These are phyloP conservation scores for Piper betle DNA, from an alignment of 164 flowering plant genomes.

Conservation along the genomic window DNA sequence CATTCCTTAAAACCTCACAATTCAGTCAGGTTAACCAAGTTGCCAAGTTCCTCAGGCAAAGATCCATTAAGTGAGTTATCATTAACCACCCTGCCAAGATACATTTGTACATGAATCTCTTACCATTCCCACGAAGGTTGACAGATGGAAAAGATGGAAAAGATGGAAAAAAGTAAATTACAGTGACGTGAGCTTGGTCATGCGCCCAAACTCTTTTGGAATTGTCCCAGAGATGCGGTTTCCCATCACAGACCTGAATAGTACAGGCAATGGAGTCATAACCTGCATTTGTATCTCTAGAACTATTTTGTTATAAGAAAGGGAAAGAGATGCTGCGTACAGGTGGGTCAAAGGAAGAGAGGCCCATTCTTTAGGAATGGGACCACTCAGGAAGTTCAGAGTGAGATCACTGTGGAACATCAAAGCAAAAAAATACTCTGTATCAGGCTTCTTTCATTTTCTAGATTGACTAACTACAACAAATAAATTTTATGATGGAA, in stretches of 20 bases:
- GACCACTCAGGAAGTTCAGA: constrained; percentile 21
- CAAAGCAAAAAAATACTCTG: neutral
- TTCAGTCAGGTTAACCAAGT: constrained; percentile 12
- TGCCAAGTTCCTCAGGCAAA: constrained; percentile 21
- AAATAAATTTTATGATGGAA: too few species aligned
- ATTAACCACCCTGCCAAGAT: constrained; percentile 14
- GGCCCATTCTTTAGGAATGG: constrained; percentile 22
- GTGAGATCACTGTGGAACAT: constrained; percentile 45
- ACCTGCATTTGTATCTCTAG: neutral
- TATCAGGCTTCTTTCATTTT: neutral
- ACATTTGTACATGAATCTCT: neutral
- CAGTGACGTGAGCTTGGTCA: constrained; percentile 12
- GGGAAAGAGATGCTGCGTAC: constrained; percentile 30
- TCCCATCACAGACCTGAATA: constrained; percentile 48
- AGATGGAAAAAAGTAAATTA: constrained; percentile 4
- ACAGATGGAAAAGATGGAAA: neutral
- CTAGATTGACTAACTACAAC: neutral
- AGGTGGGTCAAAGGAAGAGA: constrained; percentile 31
- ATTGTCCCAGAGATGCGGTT: constrained; percentile 45
- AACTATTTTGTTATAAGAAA: too few species aligned
- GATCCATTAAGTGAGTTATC: constrained; percentile 16
- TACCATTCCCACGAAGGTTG: neutral
- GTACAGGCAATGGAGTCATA: neutral
- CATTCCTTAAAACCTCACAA: constrained; percentile 9
- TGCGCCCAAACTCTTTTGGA: constrained; percentile 17